phyloP scores from a whole-genome alignment of 306 rosid species.

The Lagenaria siceraria region DNA sequence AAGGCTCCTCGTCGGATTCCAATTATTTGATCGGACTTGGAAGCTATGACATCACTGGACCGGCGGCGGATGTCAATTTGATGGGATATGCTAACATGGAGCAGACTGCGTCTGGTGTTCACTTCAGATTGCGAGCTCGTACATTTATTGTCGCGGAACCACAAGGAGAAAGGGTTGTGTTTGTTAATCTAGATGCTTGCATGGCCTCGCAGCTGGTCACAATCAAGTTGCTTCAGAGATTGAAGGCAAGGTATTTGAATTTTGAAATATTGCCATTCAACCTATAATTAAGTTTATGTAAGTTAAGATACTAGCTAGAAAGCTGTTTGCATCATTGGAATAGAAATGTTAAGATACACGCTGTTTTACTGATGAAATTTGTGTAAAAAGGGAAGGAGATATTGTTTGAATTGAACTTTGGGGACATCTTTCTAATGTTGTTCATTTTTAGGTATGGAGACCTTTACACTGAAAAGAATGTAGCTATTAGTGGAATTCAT shows the following conservation, averaged over 20 bases:
- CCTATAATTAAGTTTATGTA: not conserved
- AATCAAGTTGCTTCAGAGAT: conserved; percentile 61
- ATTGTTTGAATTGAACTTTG: not conserved
- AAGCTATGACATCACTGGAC: conserved; percentile 91
- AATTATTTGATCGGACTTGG: conserved; percentile 71
- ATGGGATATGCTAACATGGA: conserved; percentile 79
- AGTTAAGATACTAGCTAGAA: not conserved
- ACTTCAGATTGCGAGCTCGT: conserved; percentile 74
- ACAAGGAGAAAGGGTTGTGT: conserved; percentile 56
- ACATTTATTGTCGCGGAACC: conserved; percentile 67
- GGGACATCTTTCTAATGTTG: not conserved
- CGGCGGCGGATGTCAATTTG: conserved; percentile 94
- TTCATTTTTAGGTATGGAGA: conserved; percentile 50
- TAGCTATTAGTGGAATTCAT: conserved; percentile 91
- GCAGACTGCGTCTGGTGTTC: conserved; percentile 66
- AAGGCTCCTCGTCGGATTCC: conserved; percentile 26
- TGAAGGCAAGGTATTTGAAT: conserved; percentile 67
- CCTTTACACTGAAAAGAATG: conserved; percentile 75
- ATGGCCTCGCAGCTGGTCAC: conserved; percentile 84
- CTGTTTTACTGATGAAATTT: not conserved
- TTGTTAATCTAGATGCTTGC: conserved; percentile 92
- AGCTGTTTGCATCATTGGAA: not conserved
- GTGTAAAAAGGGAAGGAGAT: not conserved
- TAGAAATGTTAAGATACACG: not conserved
- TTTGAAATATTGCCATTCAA: not conserved